These are phyloP conservation scores for Candolleomyces efflorescens DNA, from an alignment of 768 basidiomycete genomes.

Conservation along the genomic window DNA sequence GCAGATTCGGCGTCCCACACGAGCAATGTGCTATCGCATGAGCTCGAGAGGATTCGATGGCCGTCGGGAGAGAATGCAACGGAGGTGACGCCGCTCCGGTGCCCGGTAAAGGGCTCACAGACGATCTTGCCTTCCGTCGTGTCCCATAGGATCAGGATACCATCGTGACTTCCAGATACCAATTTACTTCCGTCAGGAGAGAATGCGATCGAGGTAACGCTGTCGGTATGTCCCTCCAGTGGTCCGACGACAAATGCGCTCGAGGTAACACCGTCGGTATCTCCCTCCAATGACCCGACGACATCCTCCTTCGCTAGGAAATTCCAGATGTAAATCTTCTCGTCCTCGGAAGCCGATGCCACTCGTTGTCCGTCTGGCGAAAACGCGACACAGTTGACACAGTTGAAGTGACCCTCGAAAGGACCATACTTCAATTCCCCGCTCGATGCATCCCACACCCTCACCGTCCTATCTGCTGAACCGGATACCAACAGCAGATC, in stretches of 20 bases:
- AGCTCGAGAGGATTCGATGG: slow-evolving; percentile 17
- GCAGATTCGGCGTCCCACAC: slow-evolving; percentile 18
- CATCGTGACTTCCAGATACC: slow-evolving; percentile 23
- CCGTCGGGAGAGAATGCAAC: slow-evolving; percentile 25
- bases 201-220: slow-evolving; percentile 14
- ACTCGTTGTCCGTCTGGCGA: slow-evolving; percentile 13
- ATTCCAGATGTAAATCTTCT: slow-evolving; percentile 16
- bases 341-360: slow-evolving; percentile 18
- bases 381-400: slow-evolving; percentile 16
- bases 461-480: slow-evolving; percentile 20
- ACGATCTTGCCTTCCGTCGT: slow-evolving; percentile 5
- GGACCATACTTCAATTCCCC: slow-evolving; percentile 6
- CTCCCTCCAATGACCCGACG: background rate
- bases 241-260: slow-evolving; percentile 6
- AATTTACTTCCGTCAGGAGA: slow-evolving; percentile 23
- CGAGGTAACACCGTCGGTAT: too few relatives aligned
- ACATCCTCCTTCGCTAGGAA: too few relatives aligned
- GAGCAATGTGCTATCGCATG: slow-evolving; percentile 12
- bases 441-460: slow-evolving; percentile 13
- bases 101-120: slow-evolving; percentile 14
- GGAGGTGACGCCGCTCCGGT: slow-evolving; percentile 13
- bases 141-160: slow-evolving; percentile 20
- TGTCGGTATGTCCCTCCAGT: slow-evolving; percentile 7
- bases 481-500: slow-evolving; percentile 29
- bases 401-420: slow-evolving; percentile 14